Conservation (phyloP, 169 alveolate genomes). For the Eimeria tenella region DNA sequence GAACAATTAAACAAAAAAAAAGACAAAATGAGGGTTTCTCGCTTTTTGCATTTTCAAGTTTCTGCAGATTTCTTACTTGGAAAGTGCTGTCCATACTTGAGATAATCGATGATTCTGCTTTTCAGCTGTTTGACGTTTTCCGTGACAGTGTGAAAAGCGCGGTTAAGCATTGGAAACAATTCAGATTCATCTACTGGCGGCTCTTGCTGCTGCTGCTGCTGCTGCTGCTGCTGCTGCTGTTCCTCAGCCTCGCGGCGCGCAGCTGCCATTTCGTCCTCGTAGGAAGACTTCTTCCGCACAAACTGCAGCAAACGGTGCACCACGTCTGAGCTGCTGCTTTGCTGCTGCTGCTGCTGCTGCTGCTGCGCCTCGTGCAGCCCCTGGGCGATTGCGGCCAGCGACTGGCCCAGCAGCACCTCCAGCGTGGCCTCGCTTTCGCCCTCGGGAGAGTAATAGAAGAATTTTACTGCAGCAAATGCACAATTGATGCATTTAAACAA, state of each 20-base stretch:
- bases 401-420: background rate
- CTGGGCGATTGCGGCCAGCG: background rate
- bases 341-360: background rate
- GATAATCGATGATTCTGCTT: background rate
- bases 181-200: background rate
- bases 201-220: no score
- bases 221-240: background rate
- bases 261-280: background rate
- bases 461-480: background rate
- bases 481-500: background rate
- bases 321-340: background rate
- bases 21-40: background rate
- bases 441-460: constrained; percentile 4
- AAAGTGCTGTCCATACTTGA: constrained; percentile 16
- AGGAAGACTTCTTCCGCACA: background rate
- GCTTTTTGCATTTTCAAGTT: background rate
- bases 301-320: background rate
- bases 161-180: background rate
- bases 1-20: background rate
- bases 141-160: background rate
- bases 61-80: background rate
- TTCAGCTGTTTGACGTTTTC: background rate
- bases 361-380: background rate
- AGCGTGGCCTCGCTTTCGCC: background rate
- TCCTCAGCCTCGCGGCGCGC: background rate